Base-by-base conservation (phyloP, 345 rosid species). In the Gossypium anomalum region DNA sequence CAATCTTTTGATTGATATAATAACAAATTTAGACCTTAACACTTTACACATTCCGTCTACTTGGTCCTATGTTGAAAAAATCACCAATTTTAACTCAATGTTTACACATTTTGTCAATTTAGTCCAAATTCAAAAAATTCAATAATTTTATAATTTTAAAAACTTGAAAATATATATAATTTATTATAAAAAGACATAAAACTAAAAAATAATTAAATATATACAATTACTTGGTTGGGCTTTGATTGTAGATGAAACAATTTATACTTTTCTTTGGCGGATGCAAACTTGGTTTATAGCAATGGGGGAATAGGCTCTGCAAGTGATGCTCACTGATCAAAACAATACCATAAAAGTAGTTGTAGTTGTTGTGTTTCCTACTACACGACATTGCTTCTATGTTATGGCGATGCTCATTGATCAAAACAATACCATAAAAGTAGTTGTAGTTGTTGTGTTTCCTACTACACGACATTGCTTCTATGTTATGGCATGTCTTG, bases 211-310 rank as follows among this genome's bases (percentile, higher is more conserved):
- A 29, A 29, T 29, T 29, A 3, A 29, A 29, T 34, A 34, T 34
- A 5, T 34, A 34, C 1, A 34, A 65, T 74, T 92, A 71, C 90
- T 90, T 80, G 98, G 98, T 3, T 94, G 89, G 82, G 98, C 85
- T 25, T 84, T 94, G 81, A 77, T 94, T 75, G 97, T 93, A n/a
- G 98, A 92, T 80, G 92, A 89, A 22, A 89, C 90, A 1, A 83
- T 86, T 72, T 88, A 85, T 78, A 90, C 86, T 74, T 88, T 82
- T 76, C 87, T 78, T 34, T 94, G 97, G 98, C 83, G 92, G 73
- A 80, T 94, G 84, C 92, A 92, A 56, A 86, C 97, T 19, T 92
- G 97, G 98, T 82, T 78, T 57, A 51, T 88, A 15, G 91, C 97
- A 16, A 89, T 92, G 93, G 97, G 89, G 67, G 90, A 90, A 73